A percentile compares a stretch with the other conserved stretches of the same genome.
These are phyloP conservation scores for Achlya hypogyna DNA, from an alignment of 352 stramenopile genomes.

Conservation along the genomic window DNA sequence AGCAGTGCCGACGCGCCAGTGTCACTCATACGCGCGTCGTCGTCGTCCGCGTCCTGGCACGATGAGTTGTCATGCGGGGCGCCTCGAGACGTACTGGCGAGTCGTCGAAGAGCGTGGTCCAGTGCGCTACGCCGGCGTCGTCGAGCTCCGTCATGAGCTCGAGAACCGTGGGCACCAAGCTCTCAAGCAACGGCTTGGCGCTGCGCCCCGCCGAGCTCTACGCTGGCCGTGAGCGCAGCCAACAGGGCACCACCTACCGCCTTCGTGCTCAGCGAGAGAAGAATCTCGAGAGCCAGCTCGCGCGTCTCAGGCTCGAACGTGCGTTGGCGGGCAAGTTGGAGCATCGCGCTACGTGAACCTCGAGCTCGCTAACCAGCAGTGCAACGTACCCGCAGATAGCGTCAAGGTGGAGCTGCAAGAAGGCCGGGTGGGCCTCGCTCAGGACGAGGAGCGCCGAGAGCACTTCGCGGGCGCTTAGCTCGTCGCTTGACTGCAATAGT, in stretches of 20 bases:
- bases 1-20: constrained; percentile 67
- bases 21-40: constrained; percentile 58
- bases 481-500: constrained; percentile 47
- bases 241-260: constrained; percentile 25
- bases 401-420: constrained; percentile 40
- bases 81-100: constrained; percentile 52
- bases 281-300: constrained; percentile 71
- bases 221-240: background rate
- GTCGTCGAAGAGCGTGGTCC: constrained; percentile 71
- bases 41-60: constrained; percentile 15
- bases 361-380: background rate
- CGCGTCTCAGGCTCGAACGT: constrained; percentile 60
- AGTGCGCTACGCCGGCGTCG: constrained; percentile 45
- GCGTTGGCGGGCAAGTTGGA: constrained; percentile 61
- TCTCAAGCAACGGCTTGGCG: constrained; percentile 56
- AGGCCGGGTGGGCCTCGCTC: constrained; percentile 67
- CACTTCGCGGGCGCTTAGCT: constrained; percentile 59
- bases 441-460: constrained; percentile 65
- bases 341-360: constrained; percentile 43
- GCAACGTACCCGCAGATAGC: background rate
- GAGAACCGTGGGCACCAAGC: constrained; percentile 61
- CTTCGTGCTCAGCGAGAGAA: constrained; percentile 72
- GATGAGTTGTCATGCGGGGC: background rate
- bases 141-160: constrained; percentile 75
- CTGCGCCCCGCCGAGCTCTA: constrained; percentile 48